A percentile compares a stretch with the other conserved stretches of the same genome.
phyloP scores from a whole-genome alignment of 192 early-diverging fungal genomes.

The Coemansia sp. region DNA sequence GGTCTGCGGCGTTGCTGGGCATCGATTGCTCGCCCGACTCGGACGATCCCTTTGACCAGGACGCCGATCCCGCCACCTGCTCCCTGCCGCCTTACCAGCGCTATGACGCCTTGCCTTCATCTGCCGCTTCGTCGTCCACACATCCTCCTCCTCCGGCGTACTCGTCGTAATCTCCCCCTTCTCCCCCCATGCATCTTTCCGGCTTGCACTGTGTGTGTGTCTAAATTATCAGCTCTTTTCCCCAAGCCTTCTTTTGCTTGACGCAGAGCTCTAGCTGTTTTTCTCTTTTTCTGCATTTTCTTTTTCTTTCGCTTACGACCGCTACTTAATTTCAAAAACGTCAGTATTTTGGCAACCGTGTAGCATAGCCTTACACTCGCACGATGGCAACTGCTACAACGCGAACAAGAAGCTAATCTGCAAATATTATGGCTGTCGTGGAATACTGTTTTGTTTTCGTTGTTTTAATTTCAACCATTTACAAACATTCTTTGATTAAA shows the following conservation, averaged over 20 bases:
- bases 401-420: too few species aligned
- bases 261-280: too few species aligned
- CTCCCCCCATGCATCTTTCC: background rate
- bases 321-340: too few species aligned
- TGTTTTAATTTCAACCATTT: too few species aligned
- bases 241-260: too few species aligned
- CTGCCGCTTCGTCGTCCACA: background rate
- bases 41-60: background rate
- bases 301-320: background rate
- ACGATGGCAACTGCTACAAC: too few species aligned
- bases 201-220: background rate
- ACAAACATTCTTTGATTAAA: too few species aligned
- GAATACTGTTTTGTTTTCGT: too few species aligned
- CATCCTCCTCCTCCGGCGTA: conserved; percentile 29
- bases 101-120: conserved; percentile 4
- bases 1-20: conserved; percentile 23
- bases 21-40: background rate
- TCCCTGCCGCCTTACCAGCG: conserved; percentile 36
- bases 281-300: conserved; percentile 1
- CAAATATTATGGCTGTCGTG: too few species aligned
- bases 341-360: too few species aligned
- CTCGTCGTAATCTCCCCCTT: conserved; percentile 1
- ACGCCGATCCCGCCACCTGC: conserved; percentile 2
- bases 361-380: too few species aligned
- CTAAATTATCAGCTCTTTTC: background rate